Base-by-base conservation (phyloP, 805 yeast species). In the Jamesozyma piceae region DNA sequence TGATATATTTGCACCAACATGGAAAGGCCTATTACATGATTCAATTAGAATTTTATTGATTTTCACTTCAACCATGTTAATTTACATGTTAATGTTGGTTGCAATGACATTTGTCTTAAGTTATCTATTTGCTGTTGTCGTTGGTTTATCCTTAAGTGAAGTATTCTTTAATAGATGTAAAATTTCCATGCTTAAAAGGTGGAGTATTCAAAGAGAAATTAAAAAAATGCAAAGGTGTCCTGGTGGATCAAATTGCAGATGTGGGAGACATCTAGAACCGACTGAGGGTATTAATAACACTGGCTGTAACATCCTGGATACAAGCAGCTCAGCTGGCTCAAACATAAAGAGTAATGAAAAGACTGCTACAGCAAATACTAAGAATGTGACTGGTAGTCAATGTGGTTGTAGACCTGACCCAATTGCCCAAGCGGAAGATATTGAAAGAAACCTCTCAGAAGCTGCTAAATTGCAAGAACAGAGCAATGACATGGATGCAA, bases 71-170 rank as follows among this genome's bases (percentile, higher is more conserved):
- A 81, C 83, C 18, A 67, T 82, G 70, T 56, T 83, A 38, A 80
- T 82, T 11, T 83, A 78, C 55, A 80, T 80, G 29, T 62, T 83
- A 52, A 83, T 83, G 94, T 70, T 83, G 64, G 88, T 78, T 14
- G 82, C 82, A 5, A 83, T 83, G 94, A 69, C 82, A 33, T 82
- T 69, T 56, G 72, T 81, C 8, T 50, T 81, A 37, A 63, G 77
- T 0, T 83, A 83, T 50, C 80, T 83, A 60, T 83, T 83, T 62
- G 90, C 85, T 2, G 78, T 81, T 26, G 75, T 80, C 15, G 52
- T 78, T 15, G 94, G 94, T 10, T 64, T 81, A 45, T 72, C 88
- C 0, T 64, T 81, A 43, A 85, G 86, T 30, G 84, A 82, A 52
- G 75, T 82, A 35, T 72, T 76, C 52, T 81, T 80, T 62, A 80